phyloP scores from a whole-genome alignment of 2,329 filamentous ascomycete species.

The Cladosporium halotolerans region DNA sequence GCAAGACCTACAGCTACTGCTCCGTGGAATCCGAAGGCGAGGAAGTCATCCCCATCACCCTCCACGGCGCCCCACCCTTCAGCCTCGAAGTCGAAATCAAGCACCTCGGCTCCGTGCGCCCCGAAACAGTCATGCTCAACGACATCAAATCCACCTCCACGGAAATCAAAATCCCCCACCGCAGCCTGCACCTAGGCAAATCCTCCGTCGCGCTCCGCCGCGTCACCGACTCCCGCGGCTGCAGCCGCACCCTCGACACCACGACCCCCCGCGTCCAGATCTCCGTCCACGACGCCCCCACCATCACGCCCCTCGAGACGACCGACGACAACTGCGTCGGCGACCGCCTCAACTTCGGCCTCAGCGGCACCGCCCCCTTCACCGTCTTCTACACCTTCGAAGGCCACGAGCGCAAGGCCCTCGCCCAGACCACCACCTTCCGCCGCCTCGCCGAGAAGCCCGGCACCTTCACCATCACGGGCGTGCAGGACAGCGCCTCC shows the following conservation, averaged over 20 bases:
- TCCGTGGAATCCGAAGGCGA: conserved; percentile 71
- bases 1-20: conserved; percentile 93
- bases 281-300: conserved; percentile 85
- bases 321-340: conserved; percentile 89
- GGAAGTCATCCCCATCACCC: conserved; percentile 78
- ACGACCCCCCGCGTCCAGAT: conserved; percentile 72
- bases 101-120: conserved; percentile 72
- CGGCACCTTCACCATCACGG: conserved; percentile 81
- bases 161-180: conserved; percentile 76
- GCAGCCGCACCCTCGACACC: conserved; percentile 66
- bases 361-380: conserved; percentile 87
- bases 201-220: conserved; percentile 85
- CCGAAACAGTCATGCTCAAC: conserved; percentile 74
- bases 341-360: conserved; percentile 84
- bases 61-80: conserved; percentile 82
- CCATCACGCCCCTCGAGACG: conserved; percentile 80
- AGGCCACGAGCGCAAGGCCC: conserved; percentile 69
- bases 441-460: conserved; percentile 87
- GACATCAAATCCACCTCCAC: conserved; percentile 70
- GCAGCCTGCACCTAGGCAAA: conserved; percentile 78
- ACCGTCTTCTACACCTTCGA: conserved; percentile 89
- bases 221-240: conserved; percentile 80
- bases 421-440: conserved; percentile 74
- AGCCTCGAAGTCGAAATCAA: conserved; percentile 87
- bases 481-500: conserved; percentile 78